Evolutionary conservation across 352 stramenopile genomes (phyloP), one percentile per base, ranked within the genome.

Genomic region (Phytopythium chamaehyphon): DNA sequence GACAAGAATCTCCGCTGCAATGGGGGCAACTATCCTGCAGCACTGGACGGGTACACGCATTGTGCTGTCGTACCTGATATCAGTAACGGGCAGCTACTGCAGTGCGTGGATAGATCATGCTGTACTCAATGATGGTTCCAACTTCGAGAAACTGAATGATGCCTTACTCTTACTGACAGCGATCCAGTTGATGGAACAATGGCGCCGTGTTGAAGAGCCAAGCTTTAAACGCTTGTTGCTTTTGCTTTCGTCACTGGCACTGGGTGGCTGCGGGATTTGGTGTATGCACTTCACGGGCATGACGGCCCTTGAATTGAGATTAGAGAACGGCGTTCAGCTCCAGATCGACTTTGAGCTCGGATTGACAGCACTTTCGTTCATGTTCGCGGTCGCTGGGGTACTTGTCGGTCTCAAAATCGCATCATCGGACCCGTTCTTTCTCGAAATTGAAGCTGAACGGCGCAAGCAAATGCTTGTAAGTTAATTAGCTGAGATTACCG

Each of bases 281-380:
- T 66, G 61, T 57, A 86, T 71, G 47, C 76, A 88, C 24, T 86
- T 88, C 54, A 79, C 75, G n/a, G 76, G 76, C 33, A 88, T 88
- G 74, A 69, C 66, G 3, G 74, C 76, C 14, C 52, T 75, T 3
- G 49, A 64, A 26, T 40, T 86, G 18, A 35, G 37, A 11, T 37
- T 77, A 14, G 45, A 66, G 12, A 66, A 86, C 39, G 65, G 63
- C 0, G 54, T 62, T 2, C 5, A 54, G 7, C 51, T 88, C 15
- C 37, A 61, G 7, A 67, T 88, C 28, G 54, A 84, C 47, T 88
- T 86, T 62, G 74, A 86, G 42, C 40, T 72, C 9, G 72, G 75
- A 12, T 47, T 71, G 22, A 86, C 76, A 6, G 63, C 81, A 6
- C 23, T 84, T 14, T 86, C 74, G 8, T 66, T 88, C 23, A 37